These are phyloP conservation scores for Penicillium sp. DNA, from an alignment of 2,329 filamentous ascomycete species.

Conservation along the genomic window DNA sequence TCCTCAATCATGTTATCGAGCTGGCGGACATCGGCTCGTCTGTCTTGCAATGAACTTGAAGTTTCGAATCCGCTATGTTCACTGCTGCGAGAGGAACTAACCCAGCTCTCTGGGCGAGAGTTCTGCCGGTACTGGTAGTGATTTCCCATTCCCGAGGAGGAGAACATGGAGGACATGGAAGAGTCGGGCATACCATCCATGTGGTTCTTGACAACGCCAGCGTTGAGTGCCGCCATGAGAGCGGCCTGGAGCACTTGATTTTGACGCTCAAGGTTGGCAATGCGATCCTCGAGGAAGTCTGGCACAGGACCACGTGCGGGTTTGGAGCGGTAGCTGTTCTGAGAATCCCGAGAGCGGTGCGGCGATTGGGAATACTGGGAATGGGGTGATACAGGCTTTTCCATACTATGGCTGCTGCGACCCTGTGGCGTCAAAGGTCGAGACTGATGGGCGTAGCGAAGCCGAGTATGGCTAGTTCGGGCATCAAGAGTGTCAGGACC, in stretches of 20 bases:
- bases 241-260: slow-evolving; percentile 45
- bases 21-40: slow-evolving; percentile 26
- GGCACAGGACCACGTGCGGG: slow-evolving; percentile 13
- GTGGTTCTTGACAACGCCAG: slow-evolving; percentile 31
- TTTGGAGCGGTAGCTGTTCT: slow-evolving; percentile 14
- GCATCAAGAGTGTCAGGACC: slow-evolving; percentile 12
- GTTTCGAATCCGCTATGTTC: slow-evolving; percentile 26
- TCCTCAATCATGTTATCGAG: slow-evolving; percentile 34
- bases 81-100: slow-evolving; percentile 29
- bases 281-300: slow-evolving; percentile 36
- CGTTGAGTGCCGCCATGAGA: slow-evolving; percentile 40
- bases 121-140: slow-evolving; percentile 14
- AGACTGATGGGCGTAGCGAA: slow-evolving; percentile 9
- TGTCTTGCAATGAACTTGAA: slow-evolving; percentile 16
- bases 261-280: slow-evolving; percentile 42
- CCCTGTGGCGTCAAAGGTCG: slow-evolving; percentile 25
- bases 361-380: slow-evolving; percentile 25
- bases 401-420: slow-evolving; percentile 16
- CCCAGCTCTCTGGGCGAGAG: slow-evolving; percentile 30
- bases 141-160: slow-evolving; percentile 14
- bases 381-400: slow-evolving; percentile 24
- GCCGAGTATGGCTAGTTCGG: slow-evolving; percentile 9
- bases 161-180: slow-evolving; percentile 20
- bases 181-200: slow-evolving; percentile 26
- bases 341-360: slow-evolving; percentile 21